Percentiles rank a stretch among this genome's conserved stretches.
Evolutionary conservation across 257 asterid genomes (phyloP).

Genomic region (Solanum medicagineum): DNA sequence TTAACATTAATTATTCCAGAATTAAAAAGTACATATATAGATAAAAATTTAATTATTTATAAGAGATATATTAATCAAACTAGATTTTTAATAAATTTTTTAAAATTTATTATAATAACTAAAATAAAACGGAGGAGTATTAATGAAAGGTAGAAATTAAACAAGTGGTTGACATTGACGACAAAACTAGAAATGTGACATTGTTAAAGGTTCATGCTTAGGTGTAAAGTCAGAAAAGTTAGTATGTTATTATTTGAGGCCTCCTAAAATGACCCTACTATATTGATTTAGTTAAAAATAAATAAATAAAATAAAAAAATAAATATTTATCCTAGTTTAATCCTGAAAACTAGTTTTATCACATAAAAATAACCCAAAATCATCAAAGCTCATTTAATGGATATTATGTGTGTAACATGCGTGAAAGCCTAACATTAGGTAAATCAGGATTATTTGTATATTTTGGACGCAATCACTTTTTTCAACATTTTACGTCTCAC

Average conservation of each 20-base stretch:
- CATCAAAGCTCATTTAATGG: not conserved
- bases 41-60: no score
- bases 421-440: not conserved
- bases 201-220: not conserved
- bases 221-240: conserved; percentile 15
- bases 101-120: no score
- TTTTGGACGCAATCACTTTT: not conserved
- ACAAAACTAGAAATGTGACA: conserved; percentile 2
- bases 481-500: not conserved
- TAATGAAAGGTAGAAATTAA: not conserved
- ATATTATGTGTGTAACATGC: not conserved
- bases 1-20: no score
- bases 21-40: no score
- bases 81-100: no score
- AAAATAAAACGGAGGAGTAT: no score
- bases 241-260: not conserved
- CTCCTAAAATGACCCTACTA: conserved; percentile 6
- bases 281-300: not conserved
- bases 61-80: no score
- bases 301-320: not conserved
- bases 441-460: not conserved
- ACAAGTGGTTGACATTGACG: conserved; percentile 13
- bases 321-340: not conserved
- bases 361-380: not conserved
- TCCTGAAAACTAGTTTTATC: not conserved